Conservation (phyloP, 371 early-diverging fungal species). For the Syncephalis fuscata region DNA sequence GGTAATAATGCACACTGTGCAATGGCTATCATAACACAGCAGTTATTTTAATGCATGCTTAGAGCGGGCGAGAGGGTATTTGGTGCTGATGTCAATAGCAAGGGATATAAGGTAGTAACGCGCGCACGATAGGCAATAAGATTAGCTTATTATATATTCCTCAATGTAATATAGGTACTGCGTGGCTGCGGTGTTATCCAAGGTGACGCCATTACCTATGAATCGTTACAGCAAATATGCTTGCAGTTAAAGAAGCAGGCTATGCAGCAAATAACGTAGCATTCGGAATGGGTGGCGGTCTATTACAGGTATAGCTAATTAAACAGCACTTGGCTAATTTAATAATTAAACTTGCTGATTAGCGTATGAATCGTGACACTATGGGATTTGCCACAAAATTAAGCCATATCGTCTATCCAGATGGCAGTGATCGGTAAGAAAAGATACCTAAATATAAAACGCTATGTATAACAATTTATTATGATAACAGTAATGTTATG, state of each 20-base stretch:
- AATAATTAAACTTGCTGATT: neutral
- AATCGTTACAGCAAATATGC: conserved; percentile 27
- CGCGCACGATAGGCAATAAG: neutral
- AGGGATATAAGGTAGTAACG: conserved; percentile 46
- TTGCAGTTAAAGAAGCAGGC: conserved; percentile 27
- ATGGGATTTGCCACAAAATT: conserved; percentile 75
- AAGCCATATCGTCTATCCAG: conserved; percentile 30
- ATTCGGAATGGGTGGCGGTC: conserved; percentile 75
- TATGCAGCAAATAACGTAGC: conserved; percentile 51
- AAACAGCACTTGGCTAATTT: neutral
- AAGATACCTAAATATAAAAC: neutral
- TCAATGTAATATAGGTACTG: conserved; percentile 8
- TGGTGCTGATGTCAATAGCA: conserved; percentile 37
- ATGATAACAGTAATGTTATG: conserved; percentile 43
- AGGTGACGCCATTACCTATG: conserved; percentile 57
- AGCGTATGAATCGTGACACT: conserved; percentile 68
- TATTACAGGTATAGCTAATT: conserved; percentile 19
- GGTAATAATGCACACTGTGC: conserved; percentile 12
- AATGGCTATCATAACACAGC: too few relatives aligned
- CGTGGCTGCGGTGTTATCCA: conserved; percentile 51
- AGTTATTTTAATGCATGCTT: neutral
- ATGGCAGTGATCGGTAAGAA: conserved; percentile 27
- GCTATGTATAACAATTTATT: neutral
- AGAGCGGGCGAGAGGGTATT: conserved; percentile 55
- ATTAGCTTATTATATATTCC: conserved; percentile 6